A percentile compares a stretch with the other conserved stretches of the same genome.
phyloP scores from a whole-genome alignment of 225 moss, liverwort and hornwort genomes.

The Bryum argenteum region DNA sequence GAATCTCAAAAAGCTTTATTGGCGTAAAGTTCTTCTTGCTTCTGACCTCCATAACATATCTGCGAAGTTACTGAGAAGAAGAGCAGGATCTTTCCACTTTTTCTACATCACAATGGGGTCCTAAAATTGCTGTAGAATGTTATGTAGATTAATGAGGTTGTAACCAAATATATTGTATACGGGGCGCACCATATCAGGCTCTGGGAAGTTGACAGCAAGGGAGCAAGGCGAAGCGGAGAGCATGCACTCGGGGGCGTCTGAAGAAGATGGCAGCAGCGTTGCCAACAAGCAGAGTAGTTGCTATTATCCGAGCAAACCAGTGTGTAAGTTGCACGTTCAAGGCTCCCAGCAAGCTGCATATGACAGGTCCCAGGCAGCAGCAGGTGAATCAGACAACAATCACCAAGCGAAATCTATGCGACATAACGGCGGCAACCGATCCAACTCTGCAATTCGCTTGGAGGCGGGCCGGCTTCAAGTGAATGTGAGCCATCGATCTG shows the following conservation, averaged over 20 bases:
- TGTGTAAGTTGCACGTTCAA: constrained; percentile 38
- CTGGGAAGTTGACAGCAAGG: constrained; percentile 19
- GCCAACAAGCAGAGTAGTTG: constrained; percentile 38
- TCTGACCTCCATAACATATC: too few species aligned
- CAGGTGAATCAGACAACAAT: background rate
- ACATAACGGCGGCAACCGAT: constrained; percentile 28
- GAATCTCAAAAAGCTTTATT: too few species aligned
- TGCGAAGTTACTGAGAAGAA: too few species aligned
- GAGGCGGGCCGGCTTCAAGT: constrained; percentile 77
- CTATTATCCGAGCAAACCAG: constrained; percentile 27
- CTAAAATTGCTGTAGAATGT: too few species aligned
- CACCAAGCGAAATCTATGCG: constrained; percentile 14
- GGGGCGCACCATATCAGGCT: background rate
- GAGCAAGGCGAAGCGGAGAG: constrained; percentile 38
- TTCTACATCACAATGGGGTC: too few species aligned
- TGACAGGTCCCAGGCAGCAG: background rate
- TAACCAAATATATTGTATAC: too few species aligned
- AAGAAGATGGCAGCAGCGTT: constrained; percentile 20
- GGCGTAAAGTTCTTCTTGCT: too few species aligned
- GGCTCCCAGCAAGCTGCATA: constrained; percentile 17
- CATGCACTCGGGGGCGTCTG: constrained; percentile 37
- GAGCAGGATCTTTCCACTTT: too few species aligned
- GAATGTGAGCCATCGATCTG: constrained; percentile 67
- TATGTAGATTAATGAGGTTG: too few species aligned
- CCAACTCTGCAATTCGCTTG: constrained; percentile 64